phyloP scores from a whole-genome alignment of 306 rosid species.

The Vigna radiata region DNA sequence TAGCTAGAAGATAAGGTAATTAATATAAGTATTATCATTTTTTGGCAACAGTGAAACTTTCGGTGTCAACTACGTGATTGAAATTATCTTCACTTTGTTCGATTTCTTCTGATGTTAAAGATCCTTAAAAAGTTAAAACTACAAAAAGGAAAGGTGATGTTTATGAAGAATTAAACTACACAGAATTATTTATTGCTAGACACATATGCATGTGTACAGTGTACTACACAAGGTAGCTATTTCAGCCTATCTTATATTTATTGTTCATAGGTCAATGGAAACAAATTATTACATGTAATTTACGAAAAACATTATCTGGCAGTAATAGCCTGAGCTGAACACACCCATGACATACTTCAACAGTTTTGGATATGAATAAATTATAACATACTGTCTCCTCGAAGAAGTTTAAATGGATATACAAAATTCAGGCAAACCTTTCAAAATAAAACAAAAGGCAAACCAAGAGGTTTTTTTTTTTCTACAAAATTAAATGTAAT shows the following conservation, averaged over 20 bases:
- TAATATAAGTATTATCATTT: not conserved
- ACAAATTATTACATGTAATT: not conserved
- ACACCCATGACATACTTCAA: not conserved
- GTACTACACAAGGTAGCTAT: constrained; percentile 8
- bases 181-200: not conserved
- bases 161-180: not conserved
- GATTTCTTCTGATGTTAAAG: not conserved
- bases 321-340: not conserved
- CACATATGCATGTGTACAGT: constrained; percentile 30
- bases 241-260: not conserved
- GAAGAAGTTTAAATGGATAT: not conserved
- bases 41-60: constrained; percentile 2
- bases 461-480: not conserved
- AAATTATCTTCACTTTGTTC: constrained; percentile 1
- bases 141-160: not conserved
- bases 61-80: not conserved
- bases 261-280: not conserved
- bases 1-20: constrained; percentile 18
- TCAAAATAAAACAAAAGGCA: too few species aligned
- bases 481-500: not conserved
- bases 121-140: not conserved
- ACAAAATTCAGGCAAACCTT: not conserved
- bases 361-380: not conserved
- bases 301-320: not conserved
- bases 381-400: not conserved